These are phyloP conservation scores for Prunus dulcis DNA, from an alignment of 306 rosid genomes.

Conservation along the genomic window DNA sequence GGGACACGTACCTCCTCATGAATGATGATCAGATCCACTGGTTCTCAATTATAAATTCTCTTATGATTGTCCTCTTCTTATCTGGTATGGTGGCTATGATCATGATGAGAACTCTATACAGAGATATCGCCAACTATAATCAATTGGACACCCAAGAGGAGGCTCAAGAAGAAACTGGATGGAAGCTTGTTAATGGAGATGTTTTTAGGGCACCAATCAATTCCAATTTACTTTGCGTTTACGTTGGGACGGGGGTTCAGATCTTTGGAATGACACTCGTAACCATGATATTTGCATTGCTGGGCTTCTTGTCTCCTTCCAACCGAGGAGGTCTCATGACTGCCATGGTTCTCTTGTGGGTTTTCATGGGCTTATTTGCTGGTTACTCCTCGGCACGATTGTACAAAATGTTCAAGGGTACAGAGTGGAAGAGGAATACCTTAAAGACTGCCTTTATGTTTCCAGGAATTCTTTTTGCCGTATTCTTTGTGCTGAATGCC, in stretches of 20 bases:
- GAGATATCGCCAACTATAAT: constrained; percentile 96
- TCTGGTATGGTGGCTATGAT: constrained; percentile 99
- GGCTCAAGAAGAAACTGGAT: constrained; percentile 99
- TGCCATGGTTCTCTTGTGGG: constrained; percentile 99
- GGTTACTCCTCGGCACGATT: constrained; percentile 94
- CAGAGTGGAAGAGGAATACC: constrained; percentile 97
- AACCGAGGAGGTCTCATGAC: constrained; percentile 99
- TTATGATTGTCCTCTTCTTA: constrained; percentile 98
- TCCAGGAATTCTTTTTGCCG: constrained; percentile 86
- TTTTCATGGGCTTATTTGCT: constrained; percentile 97
- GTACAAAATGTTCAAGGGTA: constrained; percentile 99
- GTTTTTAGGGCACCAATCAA: constrained; percentile 88
- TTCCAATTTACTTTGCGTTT: constrained; percentile 86
- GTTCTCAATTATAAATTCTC: constrained; percentile 96
- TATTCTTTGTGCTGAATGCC: constrained; percentile 92
- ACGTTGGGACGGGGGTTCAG: constrained; percentile 98
- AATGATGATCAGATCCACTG: constrained; percentile 99
- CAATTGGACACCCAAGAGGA: constrained; percentile 98
- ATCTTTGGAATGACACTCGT: constrained; percentile 95
- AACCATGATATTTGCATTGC: constrained; percentile 92
- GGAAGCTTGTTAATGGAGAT: constrained; percentile 99
- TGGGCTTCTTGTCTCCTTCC: constrained; percentile 98
- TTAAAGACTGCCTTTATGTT: constrained; percentile 97
- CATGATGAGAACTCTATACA: constrained; percentile 98
- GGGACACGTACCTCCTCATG: constrained; percentile 99